phyloP scores from a whole-genome alignment of 805 yeast species.

The Pichia membranifaciens region DNA sequence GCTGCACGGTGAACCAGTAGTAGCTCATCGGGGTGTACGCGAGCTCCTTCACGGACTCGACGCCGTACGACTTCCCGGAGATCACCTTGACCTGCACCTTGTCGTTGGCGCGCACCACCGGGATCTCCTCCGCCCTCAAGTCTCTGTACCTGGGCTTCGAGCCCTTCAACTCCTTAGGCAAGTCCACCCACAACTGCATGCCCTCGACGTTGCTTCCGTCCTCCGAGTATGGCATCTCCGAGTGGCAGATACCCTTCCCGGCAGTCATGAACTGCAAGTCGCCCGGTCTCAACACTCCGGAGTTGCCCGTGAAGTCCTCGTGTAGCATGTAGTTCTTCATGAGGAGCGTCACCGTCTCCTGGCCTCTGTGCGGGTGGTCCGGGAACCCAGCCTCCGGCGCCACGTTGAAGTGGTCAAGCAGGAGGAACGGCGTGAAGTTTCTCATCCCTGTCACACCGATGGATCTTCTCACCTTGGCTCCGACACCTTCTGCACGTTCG shows the following conservation, averaged over 20 bases:
- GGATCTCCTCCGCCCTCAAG: conserved; percentile 63
- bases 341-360: conserved; percentile 70
- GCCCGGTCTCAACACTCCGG: conserved; percentile 71
- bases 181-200: conserved; percentile 84
- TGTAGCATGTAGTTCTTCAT: conserved; percentile 66
- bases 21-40: conserved; percentile 80
- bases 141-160: conserved; percentile 75
- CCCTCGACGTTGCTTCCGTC: conserved; percentile 51
- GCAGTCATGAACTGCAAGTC: conserved; percentile 95
- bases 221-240: conserved; percentile 72
- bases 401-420: conserved; percentile 74
- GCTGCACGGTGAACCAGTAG: conserved; percentile 58
- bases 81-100: conserved; percentile 65
- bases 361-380: conserved; percentile 80
- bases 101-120: conserved; percentile 59
- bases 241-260: conserved; percentile 79
- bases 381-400: conserved; percentile 69
- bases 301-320: conserved; percentile 83
- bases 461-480: conserved; percentile 80
- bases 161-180: conserved; percentile 58
- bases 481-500: conserved; percentile 80
- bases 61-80: conserved; percentile 71
- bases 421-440: conserved; percentile 74
- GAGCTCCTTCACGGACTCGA: conserved; percentile 64
- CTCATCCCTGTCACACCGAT: conserved; percentile 64